These are phyloP conservation scores for Aspergillus unguis DNA, from an alignment of 2,329 filamentous ascomycete species.

Conservation along the genomic window DNA sequence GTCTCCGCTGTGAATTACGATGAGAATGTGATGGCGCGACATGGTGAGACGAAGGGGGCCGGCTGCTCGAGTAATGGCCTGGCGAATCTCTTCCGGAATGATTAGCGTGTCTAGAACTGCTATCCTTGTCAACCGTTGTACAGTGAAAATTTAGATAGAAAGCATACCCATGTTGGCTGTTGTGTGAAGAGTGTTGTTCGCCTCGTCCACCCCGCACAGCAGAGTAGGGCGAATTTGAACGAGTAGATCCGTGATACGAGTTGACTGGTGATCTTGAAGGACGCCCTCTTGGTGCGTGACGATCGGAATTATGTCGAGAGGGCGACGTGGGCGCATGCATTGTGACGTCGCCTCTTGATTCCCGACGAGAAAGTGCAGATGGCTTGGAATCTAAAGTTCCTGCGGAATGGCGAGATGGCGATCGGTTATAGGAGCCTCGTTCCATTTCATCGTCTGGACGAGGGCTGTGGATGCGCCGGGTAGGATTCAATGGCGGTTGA, in stretches of 20 bases:
- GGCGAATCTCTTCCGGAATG: slow-evolving; percentile 55
- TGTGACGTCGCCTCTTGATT: slow-evolving; percentile 19
- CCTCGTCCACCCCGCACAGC: slow-evolving; percentile 54
- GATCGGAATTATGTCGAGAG: slow-evolving; percentile 31
- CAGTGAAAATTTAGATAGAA: slow-evolving; percentile 6
- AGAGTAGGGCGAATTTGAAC: slow-evolving; percentile 59
- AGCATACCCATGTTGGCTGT: slow-evolving; percentile 51
- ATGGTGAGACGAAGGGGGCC: slow-evolving; percentile 54
- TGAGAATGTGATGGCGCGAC: slow-evolving; percentile 54
- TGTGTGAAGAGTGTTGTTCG: slow-evolving; percentile 39
- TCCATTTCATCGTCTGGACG: slow-evolving; percentile 25
- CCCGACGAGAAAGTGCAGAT: slow-evolving; percentile 24
- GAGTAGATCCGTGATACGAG: slow-evolving; percentile 60
- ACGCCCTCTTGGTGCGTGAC: slow-evolving; percentile 24
- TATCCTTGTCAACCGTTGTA: slow-evolving; percentile 33
- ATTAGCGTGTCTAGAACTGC: slow-evolving; percentile 50
- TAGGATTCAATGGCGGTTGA: slow-evolving; percentile 25
- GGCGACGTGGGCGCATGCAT: slow-evolving; percentile 35
- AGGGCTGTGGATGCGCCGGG: slow-evolving; percentile 28
- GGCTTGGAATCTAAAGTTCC: slow-evolving; percentile 33
- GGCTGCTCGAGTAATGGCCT: slow-evolving; percentile 54
- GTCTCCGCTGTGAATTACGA: slow-evolving; percentile 54
- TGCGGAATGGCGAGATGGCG: slow-evolving; percentile 34
- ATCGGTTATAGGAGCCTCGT: slow-evolving; percentile 29
- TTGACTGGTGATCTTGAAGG: slow-evolving; percentile 48